Evolutionary conservation across 805 yeast genomes (phyloP), one percentile per base, ranked within the genome.

Genomic region (Wickerhamiella sergipiensis): DNA sequence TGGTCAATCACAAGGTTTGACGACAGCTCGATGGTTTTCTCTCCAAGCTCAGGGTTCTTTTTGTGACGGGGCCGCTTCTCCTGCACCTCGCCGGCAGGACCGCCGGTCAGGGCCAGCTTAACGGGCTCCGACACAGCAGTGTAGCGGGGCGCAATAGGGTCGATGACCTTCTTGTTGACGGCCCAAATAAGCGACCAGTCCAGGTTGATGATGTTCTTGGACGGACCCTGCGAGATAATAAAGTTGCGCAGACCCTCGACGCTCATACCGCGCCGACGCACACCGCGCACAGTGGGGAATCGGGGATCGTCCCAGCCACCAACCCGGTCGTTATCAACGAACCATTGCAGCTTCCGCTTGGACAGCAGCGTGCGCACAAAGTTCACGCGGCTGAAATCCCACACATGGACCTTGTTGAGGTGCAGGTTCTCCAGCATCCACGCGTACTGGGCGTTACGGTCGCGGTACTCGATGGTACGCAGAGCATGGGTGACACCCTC

Each of bases 171-270:
- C 74, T 92, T 92, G 80, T 92, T 92, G 67, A 85, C 78, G 51
- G 97, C 92, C 99, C 99, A 92, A 63, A 92, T 89, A 57, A 87
- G 77, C 58, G 84, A 84, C 99, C 99, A 92, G 68, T 92, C 99
- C 66, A 92, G 75, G 75, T 94, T 92, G 66, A 92, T 83, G 63
- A 92, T 88, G 74, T 92, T 92, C 73, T 83, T 87, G 46, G 97
- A 90, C 42, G 99, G 99, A 63, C 99, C 99, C 74, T 92, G 97
- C 48, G 95, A 78, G 55, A 92, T 75, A 59, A 92, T 85, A 63
- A 92, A 92, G 76, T 85, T 85, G 70, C 90, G 80, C 68, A 92
- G 79, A 58, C 97, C 99, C 73, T 92, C 97, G 56, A 92, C 94
- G 40, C 96, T 81, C 99, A 92, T 92, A 74, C 99, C 99, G 75